Evolutionary conservation across 2,329 filamentous ascomycete genomes (phyloP), one percentile per base, ranked within the genome.

Genomic region (Neonectria sp.): DNA sequence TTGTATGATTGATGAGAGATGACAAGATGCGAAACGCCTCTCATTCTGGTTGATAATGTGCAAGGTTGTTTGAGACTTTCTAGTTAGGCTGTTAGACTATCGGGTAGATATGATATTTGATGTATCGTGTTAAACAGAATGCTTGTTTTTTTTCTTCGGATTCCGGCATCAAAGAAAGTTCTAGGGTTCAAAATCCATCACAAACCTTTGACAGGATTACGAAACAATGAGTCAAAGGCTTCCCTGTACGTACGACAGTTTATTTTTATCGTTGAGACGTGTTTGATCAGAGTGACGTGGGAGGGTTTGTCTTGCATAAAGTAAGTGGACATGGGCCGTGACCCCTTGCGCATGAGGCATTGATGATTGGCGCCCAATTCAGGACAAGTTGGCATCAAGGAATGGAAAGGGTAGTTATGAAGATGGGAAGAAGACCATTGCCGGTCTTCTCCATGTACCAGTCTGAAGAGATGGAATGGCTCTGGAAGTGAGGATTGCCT

Each of bases 271-370:
- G 8, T 52, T 21, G 12, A 11, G 51, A 43, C 35, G 31, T 53
- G 51, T 53, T 53, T n/a, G n/a, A 37, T 48, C 37, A n/a, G 33
- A 33, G 40, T 66, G 63, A 66, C 63, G 53, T 66, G 63, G 63
- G 35, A 57, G 45, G 31, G 52, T 56, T 52, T 66, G 63, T 66
- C 63, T 58, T 66, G 63, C 63, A 66, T 66, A 56, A 66, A 66
- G 63, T 66, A 66, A 66, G 63, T 66, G 58, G 63, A 58, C 63
- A 65, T 56, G 63, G 63, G 63, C 52, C 37, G 45, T 53, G 63
- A 61, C 63, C 58, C 63, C 59, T 59, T 61, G 63, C 52, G 58
- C 63, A 66, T 58, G 48, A 66, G 63, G 59, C 59, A 62, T 62
- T 62, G 59, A 55, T 46, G 52, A 61, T 57, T 65, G 52, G 63